phyloP scores from a whole-genome alignment of 2,329 filamentous ascomycete genomes.

The Uncinocarpus reesii region DNA sequence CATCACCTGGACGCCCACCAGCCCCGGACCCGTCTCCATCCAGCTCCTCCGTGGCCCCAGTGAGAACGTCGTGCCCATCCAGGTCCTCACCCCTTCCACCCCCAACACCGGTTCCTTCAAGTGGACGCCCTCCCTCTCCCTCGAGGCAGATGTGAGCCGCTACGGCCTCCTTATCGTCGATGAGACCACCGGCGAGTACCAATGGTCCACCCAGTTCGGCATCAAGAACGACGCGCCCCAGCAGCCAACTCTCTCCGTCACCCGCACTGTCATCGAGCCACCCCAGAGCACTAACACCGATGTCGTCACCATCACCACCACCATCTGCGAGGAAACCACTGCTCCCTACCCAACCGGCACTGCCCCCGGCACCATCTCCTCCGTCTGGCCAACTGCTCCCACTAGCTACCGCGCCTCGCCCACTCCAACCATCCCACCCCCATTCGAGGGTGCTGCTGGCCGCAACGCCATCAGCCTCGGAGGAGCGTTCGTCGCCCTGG shows the following conservation, averaged over 20 bases:
- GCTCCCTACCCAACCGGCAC: constrained; percentile 17
- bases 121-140: constrained; percentile 44
- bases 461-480: constrained; percentile 15
- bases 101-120: constrained; percentile 46
- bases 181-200: constrained; percentile 50
- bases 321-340: constrained; percentile 19
- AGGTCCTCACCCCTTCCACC: constrained; percentile 44
- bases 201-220: constrained; percentile 54
- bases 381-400: constrained; percentile 9
- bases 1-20: constrained; percentile 47
- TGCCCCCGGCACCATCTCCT: constrained; percentile 12
- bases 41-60: constrained; percentile 51
- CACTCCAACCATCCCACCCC: constrained; percentile 12
- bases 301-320: constrained; percentile 20
- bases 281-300: constrained; percentile 8
- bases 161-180: constrained; percentile 55
- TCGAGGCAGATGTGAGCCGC: constrained; percentile 41
- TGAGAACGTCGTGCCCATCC: constrained; percentile 43
- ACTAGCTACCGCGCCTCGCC: constrained; percentile 13
- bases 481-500: constrained; percentile 16
- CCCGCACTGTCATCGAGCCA: constrained; percentile 12
- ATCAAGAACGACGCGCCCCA: constrained; percentile 31
- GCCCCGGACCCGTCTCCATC: constrained; percentile 41
- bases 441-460: constrained; percentile 15
- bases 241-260: constrained; percentile 9